Base-by-base conservation (phyloP, 108 stramenopile species). In the Hondaea fermentalgiana region DNA sequence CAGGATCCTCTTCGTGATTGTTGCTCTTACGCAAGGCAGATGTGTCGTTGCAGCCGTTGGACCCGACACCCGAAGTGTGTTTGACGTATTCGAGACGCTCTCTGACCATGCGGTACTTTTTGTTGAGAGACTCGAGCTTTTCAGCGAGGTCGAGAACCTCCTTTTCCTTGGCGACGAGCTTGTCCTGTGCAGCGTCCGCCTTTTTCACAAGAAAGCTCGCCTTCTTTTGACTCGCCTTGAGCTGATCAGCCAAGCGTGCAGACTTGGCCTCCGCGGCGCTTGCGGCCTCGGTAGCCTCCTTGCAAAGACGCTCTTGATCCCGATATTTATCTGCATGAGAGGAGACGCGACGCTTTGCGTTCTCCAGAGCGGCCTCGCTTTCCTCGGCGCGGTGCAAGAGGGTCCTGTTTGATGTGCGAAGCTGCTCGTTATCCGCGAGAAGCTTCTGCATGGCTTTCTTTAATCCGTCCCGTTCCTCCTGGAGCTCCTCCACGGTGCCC, bases 81-180 rank as follows among this genome's bases (percentile, higher is more conserved):
- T 83, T 83, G 49, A 83, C n/a, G 76, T 83, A 83, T 8, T 83
- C 76, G 28, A 83, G 76, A 6, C 76, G 45, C 51, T 83, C 76
- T 6, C 51, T 10, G 49, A 83, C 76, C 45, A 83, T 47, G 51
- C 76, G 76, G 49, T 83, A 83, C 76, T 83, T 83, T 53, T 83
- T 83, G 49, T 53, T 83, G n/a, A 53, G 49, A 6, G 19, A n/a
- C n/a, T 83, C 76, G 5, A 83, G 76, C 49, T 23, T 10, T 45
- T 83, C 76, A 17, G 45, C 51, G 28, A 83, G 76, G 51, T 53
- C 76, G 76, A 47, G 17, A 0, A 83, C 76, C 51, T 83, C 76
- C 25, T 53, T 83, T 23, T 83, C 76, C 51, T 83, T 83, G 49
- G 10, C 51, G 12, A 53, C 76, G 28, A 83, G 76, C 51, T 83